These are phyloP conservation scores for Gossypium gossypioides DNA, from an alignment of 441 rosid genomes.

Conservation along the genomic window DNA sequence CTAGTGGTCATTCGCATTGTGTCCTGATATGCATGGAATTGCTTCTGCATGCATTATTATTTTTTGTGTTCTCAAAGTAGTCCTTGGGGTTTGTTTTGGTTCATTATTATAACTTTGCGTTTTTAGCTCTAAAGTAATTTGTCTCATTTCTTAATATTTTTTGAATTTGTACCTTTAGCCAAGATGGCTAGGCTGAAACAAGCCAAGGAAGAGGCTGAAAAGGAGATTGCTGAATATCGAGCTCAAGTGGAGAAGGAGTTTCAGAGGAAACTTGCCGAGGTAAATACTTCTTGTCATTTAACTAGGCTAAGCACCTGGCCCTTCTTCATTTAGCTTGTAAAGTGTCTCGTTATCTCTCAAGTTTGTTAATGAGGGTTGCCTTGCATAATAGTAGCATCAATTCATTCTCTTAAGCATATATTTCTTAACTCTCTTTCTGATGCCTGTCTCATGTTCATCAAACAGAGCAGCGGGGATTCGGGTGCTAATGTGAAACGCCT, in stretches of 20 bases:
- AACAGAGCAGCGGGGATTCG: conserved; percentile 75
- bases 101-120: background rate
- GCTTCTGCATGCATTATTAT: background rate
- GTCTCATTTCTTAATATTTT: conserved; percentile 1
- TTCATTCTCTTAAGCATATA: background rate
- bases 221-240: conserved; percentile 59
- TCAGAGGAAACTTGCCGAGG: conserved; percentile 78
- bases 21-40: background rate
- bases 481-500: conserved; percentile 86
- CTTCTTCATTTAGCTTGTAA: background rate
- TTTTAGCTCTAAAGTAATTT: background rate
- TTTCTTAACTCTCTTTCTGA: conserved; percentile 8
- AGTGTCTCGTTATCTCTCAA: background rate
- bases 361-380: background rate
- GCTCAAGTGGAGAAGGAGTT: conserved; percentile 69
- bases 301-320: background rate
- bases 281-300: conserved; percentile 16
- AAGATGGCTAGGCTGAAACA: conserved; percentile 74
- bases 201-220: conserved; percentile 83
- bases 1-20: background rate
- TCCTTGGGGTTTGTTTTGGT: background rate
- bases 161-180: conserved; percentile 25
- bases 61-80: background rate
- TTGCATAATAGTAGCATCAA: background rate
- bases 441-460: background rate